phyloP scores from a whole-genome alignment of 163 green algal genomes.

The Chlamydomonas reinhardtii region DNA sequence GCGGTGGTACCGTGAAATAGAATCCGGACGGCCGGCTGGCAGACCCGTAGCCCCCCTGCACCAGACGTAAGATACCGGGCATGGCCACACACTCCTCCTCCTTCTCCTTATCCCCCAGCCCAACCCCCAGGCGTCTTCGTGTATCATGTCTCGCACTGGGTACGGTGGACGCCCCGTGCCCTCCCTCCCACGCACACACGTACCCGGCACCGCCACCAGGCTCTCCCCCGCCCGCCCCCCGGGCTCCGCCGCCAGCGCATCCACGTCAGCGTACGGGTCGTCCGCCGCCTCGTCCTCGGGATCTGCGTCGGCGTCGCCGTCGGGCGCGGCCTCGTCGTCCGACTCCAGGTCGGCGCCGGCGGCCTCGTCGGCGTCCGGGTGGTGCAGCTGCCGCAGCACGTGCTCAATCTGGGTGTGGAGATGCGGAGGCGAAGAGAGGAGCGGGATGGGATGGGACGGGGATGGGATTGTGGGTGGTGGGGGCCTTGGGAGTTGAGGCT shows the following conservation, averaged over 20 bases:
- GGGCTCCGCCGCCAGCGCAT: background rate
- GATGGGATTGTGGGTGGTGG: too few relatives aligned
- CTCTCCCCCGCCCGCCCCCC: background rate
- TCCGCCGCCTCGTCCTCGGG: slow-evolving; percentile 23
- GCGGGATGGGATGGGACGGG: background rate
- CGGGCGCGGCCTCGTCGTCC: slow-evolving; percentile 20
- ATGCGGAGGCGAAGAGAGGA: background rate
- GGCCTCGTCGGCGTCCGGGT: background rate
- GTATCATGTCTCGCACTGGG: too few relatives aligned
- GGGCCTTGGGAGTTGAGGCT: too few relatives aligned
- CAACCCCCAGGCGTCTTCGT: too few relatives aligned
- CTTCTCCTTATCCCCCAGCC: too few relatives aligned
- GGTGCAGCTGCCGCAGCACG: slow-evolving; percentile 38
- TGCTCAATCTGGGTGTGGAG: slow-evolving; percentile 29
- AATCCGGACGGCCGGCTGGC: too few relatives aligned
- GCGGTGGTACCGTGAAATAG: too few relatives aligned
- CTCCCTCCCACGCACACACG: background rate
- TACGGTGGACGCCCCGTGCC: too few relatives aligned
- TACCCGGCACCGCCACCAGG: background rate
- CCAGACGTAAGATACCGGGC: too few relatives aligned
- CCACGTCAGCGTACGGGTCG: slow-evolving; percentile 46
- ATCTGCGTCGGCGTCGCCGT: slow-evolving; percentile 17
- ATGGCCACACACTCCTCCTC: too few relatives aligned
- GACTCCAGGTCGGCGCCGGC: background rate
- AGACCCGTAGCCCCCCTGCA: too few relatives aligned